Percentiles rank a stretch among this genome's conserved stretches.
phyloP scores from a whole-genome alignment of 2,329 filamentous ascomycete genomes.

The Trichophyton benhamiae region DNA sequence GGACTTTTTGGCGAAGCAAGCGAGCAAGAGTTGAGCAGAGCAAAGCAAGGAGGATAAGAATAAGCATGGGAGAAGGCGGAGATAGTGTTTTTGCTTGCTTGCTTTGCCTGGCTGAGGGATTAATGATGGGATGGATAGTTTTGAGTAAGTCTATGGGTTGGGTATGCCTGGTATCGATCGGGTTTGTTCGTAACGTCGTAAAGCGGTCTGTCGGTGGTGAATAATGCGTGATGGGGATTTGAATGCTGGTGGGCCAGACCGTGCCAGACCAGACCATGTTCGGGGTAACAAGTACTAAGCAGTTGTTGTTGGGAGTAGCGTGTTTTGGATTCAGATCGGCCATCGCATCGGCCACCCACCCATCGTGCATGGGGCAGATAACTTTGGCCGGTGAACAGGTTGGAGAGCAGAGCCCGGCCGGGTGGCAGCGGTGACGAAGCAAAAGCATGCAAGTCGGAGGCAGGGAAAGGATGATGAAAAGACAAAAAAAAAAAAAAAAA shows the following conservation, averaged over 20 bases:
- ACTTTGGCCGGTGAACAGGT: no score
- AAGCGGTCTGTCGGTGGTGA: neutral
- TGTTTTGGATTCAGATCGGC: neutral
- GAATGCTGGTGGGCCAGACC: neutral
- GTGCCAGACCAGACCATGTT: neutral
- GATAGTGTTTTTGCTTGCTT: neutral
- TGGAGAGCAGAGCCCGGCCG: neutral
- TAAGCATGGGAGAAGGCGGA: no score
- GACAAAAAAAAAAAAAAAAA: no score
- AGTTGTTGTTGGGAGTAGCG: neutral
- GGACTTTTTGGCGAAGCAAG: neutral
- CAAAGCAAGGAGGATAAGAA: neutral
- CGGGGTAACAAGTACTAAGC: neutral
- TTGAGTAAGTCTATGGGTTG: neutral
- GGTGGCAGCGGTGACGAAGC: neutral
- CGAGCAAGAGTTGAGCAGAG: neutral
- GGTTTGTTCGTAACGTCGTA: neutral
- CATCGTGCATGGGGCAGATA: neutral
- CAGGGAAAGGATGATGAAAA: neutral
- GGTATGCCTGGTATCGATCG: constrained; percentile 3
- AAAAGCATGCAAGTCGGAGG: neutral
- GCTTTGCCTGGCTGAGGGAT: neutral
- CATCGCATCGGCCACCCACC: neutral
- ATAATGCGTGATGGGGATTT: neutral
- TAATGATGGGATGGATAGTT: neutral